A percentile compares a stretch with the other conserved stretches of the same genome.
These are phyloP conservation scores for Conringia planisiliqua DNA, from an alignment of 345 rosid species.

Conservation along the genomic window DNA sequence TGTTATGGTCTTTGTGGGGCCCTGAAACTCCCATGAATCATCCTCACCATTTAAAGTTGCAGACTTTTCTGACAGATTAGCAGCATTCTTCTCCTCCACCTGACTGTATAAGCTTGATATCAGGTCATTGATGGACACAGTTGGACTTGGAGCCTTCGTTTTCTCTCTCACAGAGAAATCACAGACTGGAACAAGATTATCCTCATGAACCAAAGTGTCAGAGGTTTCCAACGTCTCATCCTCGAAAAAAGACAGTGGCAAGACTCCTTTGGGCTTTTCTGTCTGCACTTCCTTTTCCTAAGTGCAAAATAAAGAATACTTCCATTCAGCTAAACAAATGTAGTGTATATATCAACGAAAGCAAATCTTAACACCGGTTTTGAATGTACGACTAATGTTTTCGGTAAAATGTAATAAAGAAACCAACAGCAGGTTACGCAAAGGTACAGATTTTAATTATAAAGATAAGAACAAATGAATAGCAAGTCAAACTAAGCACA, in stretches of 20 bases:
- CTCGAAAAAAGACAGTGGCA: slow-evolving; percentile 69
- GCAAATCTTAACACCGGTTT: not conserved
- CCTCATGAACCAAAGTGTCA: slow-evolving; percentile 40
- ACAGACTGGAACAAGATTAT: slow-evolving; percentile 32
- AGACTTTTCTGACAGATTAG: slow-evolving; percentile 31
- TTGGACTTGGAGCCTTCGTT: slow-evolving; percentile 35
- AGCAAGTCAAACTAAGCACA: not conserved
- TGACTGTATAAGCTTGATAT: slow-evolving; percentile 75
- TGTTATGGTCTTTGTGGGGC: slow-evolving; percentile 18
- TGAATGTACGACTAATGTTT: not conserved
- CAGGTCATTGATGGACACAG: slow-evolving; percentile 58
- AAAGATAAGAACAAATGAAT: not conserved
- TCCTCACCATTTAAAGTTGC: slow-evolving; percentile 24
- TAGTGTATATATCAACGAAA: not conserved
- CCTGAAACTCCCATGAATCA: slow-evolving; percentile 34
- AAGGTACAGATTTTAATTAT: slow-evolving; percentile 3
- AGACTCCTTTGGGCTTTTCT: slow-evolving; percentile 46
- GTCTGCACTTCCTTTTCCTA: slow-evolving; percentile 40
- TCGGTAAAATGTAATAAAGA: not conserved
- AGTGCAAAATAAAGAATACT: slow-evolving; percentile 14
- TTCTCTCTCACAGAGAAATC: slow-evolving; percentile 26
- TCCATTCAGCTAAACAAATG: not conserved
- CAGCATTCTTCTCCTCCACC: slow-evolving; percentile 42
- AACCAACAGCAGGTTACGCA: not conserved
- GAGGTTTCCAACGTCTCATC: slow-evolving; percentile 46